Base-by-base conservation (phyloP, 2,329 filamentous ascomycete genomes). In the Paradendryphiella salina region DNA sequence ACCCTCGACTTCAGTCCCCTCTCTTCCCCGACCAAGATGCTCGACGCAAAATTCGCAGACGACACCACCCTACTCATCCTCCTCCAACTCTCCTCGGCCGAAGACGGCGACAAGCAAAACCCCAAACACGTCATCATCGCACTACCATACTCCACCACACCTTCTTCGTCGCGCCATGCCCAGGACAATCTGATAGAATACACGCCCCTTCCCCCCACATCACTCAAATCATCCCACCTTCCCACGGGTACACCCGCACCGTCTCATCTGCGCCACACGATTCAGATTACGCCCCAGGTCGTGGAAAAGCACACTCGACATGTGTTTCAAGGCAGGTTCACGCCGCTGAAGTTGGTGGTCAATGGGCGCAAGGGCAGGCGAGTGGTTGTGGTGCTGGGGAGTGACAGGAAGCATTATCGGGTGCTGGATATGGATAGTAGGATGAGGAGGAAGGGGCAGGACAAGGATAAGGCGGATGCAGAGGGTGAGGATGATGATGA, bases 31-130 rank as follows among this genome's bases (percentile, higher is more conserved):
- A 40, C 53, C 17, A 73, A 69, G n/a, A 72, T 86, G 13, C 69
- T 83, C 15, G 86, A 90, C 65, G 70, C 87, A 11, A 85, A 86
- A 64, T 90, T 91, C 63, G 78, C 89, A 35, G 79, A 87, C 60
- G 82, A 87, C 47, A 71, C 78, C 10, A 78, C 75, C 0, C 67
- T 91, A 1, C 76, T 90, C 45, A 59, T 89, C 1, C 78, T 91
- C 1, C 82, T 80, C 72, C 64, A 60, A 60, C 65, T 15, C 23
- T 13, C 29, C 32, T 3, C 21, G 4, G n/a, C 34, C 20, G 13
- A 18, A 3, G 15, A 34, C 1, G n/a, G 33, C 21, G 21, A 29
- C 13, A 28, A 54, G 5, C 18, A 23, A n/a, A 36, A 57, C 5
- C 17, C 29, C 14, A 39, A 18, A 17, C 44, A 48, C 43, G 4